Conservation (phyloP, 2,329 filamentous ascomycete genomes). For the Knufia petricola region DNA sequence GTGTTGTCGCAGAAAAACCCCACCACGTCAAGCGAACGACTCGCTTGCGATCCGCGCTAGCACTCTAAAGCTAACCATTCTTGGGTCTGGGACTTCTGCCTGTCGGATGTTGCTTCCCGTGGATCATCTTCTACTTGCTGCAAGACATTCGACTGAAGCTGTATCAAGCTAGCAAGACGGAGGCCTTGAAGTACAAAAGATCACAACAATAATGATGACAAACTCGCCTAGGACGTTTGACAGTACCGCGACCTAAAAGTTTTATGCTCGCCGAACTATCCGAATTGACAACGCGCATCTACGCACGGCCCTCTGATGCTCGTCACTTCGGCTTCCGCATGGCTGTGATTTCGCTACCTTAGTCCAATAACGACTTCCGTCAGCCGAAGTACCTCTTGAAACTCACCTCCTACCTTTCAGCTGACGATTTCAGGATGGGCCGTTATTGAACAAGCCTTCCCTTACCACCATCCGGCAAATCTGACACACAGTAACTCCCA, state of each 20-base stretch:
- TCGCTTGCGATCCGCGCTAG: background rate
- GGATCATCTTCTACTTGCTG: no score
- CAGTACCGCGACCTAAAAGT: no score
- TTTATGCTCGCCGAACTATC: background rate
- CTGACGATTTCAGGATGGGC: background rate
- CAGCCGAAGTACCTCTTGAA: background rate
- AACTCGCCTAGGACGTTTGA: no score
- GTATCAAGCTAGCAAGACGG: background rate
- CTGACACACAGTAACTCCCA: background rate
- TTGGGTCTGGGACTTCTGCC: background rate
- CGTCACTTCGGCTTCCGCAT: background rate
- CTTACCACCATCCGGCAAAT: no score
- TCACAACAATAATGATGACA: no score
- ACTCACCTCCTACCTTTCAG: background rate
- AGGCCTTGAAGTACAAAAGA: background rate
- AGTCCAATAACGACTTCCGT: background rate
- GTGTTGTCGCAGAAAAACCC: no score
- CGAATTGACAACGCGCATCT: background rate
- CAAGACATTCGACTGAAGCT: background rate
- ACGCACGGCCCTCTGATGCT: background rate
- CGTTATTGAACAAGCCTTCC: background rate
- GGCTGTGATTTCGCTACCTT: constrained; percentile 1
- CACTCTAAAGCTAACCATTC: background rate
- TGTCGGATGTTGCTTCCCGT: no score
- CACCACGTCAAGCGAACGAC: no score